Conservation (phyloP, 306 rosid species). For the Rosa chinensis region DNA sequence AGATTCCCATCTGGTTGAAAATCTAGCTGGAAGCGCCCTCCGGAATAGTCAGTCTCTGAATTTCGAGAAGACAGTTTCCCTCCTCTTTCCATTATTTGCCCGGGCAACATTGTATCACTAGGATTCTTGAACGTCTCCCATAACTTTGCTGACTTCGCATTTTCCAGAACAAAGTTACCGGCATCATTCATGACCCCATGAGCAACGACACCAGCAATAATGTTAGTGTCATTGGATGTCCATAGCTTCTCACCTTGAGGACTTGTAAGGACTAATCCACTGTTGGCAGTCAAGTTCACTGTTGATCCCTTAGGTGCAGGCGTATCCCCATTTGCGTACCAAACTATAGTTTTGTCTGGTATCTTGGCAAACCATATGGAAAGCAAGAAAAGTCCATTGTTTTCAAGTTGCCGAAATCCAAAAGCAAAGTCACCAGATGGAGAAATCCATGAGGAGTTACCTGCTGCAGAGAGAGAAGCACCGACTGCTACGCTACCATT, state of each 20-base stretch:
- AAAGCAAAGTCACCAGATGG: conserved; percentile 47
- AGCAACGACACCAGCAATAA: background rate
- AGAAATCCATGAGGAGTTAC: conserved; percentile 37
- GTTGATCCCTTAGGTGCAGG: conserved; percentile 35
- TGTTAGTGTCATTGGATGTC: background rate
- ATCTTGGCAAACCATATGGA: conserved; percentile 52
- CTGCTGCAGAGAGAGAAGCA: conserved; percentile 28
- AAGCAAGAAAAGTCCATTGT: conserved; percentile 29
- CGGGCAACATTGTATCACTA: no score
- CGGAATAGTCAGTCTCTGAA: no score
- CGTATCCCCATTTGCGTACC: conserved; percentile 28
- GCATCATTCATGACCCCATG: background rate
- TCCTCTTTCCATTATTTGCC: no score
- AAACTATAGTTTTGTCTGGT: conserved; percentile 38
- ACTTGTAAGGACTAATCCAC: conserved; percentile 4
- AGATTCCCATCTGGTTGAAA: no score
- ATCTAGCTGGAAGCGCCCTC: no score
- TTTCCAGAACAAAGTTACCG: conserved; percentile 23
- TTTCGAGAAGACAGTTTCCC: no score
- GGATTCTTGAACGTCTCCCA: no score
- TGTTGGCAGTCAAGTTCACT: background rate
- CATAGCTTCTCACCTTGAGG: conserved; percentile 14
- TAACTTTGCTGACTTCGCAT: background rate
- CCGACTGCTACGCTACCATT: conserved; percentile 26
- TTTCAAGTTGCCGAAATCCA: conserved; percentile 36